These are phyloP conservation scores for Isatis tinctoria DNA, from an alignment of 345 rosid species.

Conservation along the genomic window DNA sequence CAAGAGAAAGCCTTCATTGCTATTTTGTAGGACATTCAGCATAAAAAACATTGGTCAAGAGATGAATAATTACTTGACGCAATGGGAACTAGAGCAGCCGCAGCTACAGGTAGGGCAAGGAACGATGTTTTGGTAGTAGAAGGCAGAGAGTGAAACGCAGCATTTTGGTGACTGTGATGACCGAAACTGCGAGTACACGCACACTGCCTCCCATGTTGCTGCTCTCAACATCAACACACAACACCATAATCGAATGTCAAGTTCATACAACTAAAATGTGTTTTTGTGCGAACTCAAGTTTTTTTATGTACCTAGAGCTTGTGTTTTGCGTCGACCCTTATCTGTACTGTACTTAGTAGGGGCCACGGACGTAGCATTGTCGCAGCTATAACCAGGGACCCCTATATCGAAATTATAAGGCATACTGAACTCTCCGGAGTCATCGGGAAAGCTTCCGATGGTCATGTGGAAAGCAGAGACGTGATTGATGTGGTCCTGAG, in stretches of 20 bases:
- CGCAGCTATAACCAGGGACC: conserved; percentile 67
- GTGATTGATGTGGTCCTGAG: conserved; percentile 47
- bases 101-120: conserved; percentile 81
- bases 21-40: neutral
- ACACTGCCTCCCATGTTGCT: conserved; percentile 77
- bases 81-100: conserved; percentile 47
- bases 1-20: neutral
- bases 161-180: conserved; percentile 69
- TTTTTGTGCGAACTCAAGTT: no score
- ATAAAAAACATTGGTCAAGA: neutral
- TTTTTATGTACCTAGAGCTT: conserved; percentile 47
- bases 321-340: conserved; percentile 73
- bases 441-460: conserved; percentile 27
- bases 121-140: conserved; percentile 56
- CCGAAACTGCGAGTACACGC: conserved; percentile 60
- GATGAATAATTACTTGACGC: conserved; percentile 43
- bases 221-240: neutral
- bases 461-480: conserved; percentile 50
- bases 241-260: neutral
- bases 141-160: conserved; percentile 82
- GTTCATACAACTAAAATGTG: neutral
- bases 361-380: conserved; percentile 30
- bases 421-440: conserved; percentile 29
- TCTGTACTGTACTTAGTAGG: conserved; percentile 42
- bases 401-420: conserved; percentile 62